These are phyloP conservation scores for Amesomyces nigricolor DNA, from an alignment of 2,329 filamentous ascomycete species.

Conservation along the genomic window DNA sequence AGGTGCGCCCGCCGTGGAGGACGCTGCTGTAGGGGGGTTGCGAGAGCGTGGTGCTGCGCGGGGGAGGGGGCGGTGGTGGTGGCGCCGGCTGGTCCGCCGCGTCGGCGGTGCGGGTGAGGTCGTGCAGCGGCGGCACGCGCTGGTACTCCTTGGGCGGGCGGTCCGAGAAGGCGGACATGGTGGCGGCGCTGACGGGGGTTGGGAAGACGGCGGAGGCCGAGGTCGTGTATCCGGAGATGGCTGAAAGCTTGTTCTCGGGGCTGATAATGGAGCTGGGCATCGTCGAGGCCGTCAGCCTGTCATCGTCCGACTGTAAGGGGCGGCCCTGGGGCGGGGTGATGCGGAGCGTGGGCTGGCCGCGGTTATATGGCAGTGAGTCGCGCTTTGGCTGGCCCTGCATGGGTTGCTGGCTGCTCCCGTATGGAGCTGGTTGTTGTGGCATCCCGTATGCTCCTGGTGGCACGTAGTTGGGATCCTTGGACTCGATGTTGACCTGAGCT, in stretches of 20 bases:
- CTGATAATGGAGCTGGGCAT: conserved; percentile 54
- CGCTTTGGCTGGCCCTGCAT: conserved; percentile 42
- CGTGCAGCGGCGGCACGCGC: conserved; percentile 56
- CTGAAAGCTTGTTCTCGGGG: conserved; percentile 58
- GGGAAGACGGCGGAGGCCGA: conserved; percentile 48
- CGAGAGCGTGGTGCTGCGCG: conserved; percentile 47
- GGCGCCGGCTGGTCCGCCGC: conserved; percentile 39
- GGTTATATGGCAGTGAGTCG: conserved; percentile 54
- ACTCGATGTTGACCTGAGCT: conserved; percentile 69
- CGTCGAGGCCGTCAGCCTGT: conserved; percentile 54
- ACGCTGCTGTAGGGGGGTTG: conserved; percentile 55
- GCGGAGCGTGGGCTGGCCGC: conserved; percentile 53
- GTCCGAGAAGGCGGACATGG: conserved; percentile 39
- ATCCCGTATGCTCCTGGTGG: conserved; percentile 58
- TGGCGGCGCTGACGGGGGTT: conserved; percentile 55
- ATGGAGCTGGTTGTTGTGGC: conserved; percentile 42
- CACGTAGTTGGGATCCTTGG: conserved; percentile 66
- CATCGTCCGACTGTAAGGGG: conserved; percentile 51
- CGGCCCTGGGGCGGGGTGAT: conserved; percentile 59
- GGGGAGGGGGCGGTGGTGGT: conserved; percentile 30
- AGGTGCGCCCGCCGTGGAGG: conserved; percentile 45
- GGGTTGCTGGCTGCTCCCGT: conserved; percentile 24
- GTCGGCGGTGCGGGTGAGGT: conserved; percentile 48
- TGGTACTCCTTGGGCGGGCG: conserved; percentile 52
- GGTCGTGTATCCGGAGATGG: conserved; percentile 45